These are phyloP conservation scores for Beauveria scarabaeidicola DNA, from an alignment of 2,329 filamentous ascomycete species.

Conservation along the genomic window DNA sequence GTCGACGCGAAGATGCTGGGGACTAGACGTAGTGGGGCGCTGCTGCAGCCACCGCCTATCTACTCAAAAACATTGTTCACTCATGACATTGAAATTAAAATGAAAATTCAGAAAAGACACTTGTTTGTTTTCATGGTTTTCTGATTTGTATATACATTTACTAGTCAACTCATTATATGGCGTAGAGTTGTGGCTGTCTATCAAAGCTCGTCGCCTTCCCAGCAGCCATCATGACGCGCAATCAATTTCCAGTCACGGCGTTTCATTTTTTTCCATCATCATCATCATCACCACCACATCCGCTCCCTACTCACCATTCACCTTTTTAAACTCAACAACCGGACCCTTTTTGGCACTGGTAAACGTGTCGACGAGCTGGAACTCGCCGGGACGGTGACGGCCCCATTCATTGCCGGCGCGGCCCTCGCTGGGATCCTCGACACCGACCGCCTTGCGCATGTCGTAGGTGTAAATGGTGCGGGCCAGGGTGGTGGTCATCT, in stretches of 20 bases:
- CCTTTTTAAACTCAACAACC: conserved; percentile 51
- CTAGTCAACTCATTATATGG: not conserved
- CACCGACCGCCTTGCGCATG: conserved; percentile 40
- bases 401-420: conserved; percentile 41
- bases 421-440: conserved; percentile 46
- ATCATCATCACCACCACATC: not conserved
- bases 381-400: conserved; percentile 49
- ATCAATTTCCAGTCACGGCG: not conserved
- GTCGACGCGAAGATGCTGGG: conserved; percentile 1
- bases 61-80: too few species aligned
- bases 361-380: conserved; percentile 64
- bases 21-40: not conserved
- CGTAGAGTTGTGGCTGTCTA: not conserved
- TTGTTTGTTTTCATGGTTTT: not conserved
- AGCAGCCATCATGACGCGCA: not conserved
- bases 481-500: conserved; percentile 56
- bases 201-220: not conserved
- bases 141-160: not conserved
- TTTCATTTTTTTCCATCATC: not conserved
- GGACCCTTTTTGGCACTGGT: conserved; percentile 66
- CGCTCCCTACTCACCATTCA: conserved; percentile 13
- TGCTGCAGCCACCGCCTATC: not conserved
- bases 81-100: not conserved
- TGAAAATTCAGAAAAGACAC: too few species aligned
- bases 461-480: conserved; percentile 55